Conservation (phyloP, 805 yeast genomes). For the Ogataea trehaloabstinens region DNA sequence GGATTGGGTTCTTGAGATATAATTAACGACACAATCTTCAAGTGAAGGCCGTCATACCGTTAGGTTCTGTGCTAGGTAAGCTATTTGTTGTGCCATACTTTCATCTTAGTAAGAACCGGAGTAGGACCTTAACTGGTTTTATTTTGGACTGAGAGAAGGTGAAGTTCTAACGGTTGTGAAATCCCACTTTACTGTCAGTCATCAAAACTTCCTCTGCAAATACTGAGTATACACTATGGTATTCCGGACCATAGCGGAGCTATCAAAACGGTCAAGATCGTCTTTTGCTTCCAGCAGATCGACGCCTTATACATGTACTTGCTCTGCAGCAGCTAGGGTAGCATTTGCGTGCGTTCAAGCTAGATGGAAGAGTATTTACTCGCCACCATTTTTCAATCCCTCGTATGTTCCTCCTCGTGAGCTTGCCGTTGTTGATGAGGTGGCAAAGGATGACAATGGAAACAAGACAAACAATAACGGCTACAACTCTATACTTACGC, state of each 20-base stretch:
- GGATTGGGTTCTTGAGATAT: too few species aligned
- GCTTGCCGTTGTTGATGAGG: constrained; percentile 27
- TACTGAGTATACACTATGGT: too few species aligned
- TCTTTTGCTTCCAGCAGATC: background rate
- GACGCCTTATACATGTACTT: constrained; percentile 12
- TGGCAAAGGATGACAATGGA: constrained; percentile 15
- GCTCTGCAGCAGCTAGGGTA: constrained; percentile 7
- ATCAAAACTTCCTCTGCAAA: too few species aligned
- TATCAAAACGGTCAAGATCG: constrained; percentile 20
- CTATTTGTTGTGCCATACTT: too few species aligned
- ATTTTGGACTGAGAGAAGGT: too few species aligned
- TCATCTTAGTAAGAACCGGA: too few species aligned
- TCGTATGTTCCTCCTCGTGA: constrained; percentile 31
- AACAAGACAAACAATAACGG: constrained; percentile 21
- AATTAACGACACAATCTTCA: too few species aligned
- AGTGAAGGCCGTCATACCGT: too few species aligned
- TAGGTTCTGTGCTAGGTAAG: too few species aligned
- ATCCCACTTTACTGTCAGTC: too few species aligned
- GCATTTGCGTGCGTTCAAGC: constrained; percentile 2
- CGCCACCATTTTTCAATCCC: constrained; percentile 36
- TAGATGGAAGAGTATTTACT: constrained; percentile 1
- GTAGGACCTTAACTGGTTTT: too few species aligned
- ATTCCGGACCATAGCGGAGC: constrained; percentile 28
- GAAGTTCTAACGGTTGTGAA: too few species aligned
- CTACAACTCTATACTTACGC: constrained; percentile 23